Evolutionary conservation across 352 stramenopile genomes (phyloP).

Genomic region (Pythium oligandrum): DNA sequence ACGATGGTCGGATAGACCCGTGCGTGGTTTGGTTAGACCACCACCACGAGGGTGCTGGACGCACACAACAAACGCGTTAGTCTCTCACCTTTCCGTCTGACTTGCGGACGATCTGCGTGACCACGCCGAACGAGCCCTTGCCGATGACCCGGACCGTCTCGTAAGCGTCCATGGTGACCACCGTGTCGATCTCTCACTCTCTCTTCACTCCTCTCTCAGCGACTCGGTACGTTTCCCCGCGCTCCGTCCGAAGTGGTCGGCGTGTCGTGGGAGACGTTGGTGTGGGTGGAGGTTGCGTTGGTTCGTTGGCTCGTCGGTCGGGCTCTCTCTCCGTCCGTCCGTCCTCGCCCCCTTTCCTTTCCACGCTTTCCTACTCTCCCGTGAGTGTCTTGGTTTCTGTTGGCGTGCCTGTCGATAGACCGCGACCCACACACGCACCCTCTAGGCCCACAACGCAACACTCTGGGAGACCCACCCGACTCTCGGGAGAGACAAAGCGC

Average conservation of each 20-base stretch:
- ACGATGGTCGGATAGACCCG: too few species aligned
- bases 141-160: conserved; percentile 87
- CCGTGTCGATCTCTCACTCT: neutral
- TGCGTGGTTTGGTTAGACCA: too few species aligned
- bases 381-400: conserved; percentile 2
- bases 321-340: too few species aligned
- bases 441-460: too few species aligned
- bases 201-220: neutral
- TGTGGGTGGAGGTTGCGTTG: neutral
- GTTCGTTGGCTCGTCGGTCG: neutral
- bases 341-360: too few species aligned
- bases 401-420: neutral
- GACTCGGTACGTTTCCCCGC: too few species aligned
- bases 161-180: conserved; percentile 75
- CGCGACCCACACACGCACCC: too few species aligned
- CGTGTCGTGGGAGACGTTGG: too few species aligned
- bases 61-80: conserved; percentile 1
- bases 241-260: too few species aligned
- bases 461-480: too few species aligned
- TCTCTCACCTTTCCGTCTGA: conserved; percentile 72
- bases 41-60: too few species aligned
- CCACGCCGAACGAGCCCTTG: conserved; percentile 89
- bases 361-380: neutral
- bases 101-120: conserved; percentile 88
- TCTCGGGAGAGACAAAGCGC: too few species aligned